Evolutionary conservation across 306 rosid species (phyloP).

Genomic region (Prunus dulcis): DNA sequence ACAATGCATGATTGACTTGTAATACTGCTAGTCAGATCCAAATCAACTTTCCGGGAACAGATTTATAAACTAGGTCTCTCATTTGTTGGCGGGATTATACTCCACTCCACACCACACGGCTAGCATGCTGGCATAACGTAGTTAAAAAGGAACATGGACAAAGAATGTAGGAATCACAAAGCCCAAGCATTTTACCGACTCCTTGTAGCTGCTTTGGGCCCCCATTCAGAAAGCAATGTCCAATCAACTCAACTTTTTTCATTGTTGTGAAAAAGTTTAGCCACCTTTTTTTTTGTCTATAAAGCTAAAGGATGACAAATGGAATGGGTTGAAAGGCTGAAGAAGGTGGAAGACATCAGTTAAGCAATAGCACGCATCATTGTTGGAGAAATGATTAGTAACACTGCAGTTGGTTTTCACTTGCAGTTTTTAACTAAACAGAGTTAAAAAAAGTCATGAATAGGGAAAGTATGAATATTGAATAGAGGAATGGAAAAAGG

Average conservation of each 20-base stretch:
- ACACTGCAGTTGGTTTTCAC: no score
- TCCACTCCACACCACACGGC: not conserved
- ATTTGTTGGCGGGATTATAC: not conserved
- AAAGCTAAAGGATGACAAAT: not conserved
- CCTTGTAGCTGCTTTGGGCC: not conserved
- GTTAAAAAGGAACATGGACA: conserved; percentile 4
- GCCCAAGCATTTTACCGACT: not conserved
- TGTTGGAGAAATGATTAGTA: not conserved
- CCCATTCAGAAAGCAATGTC: conserved; percentile 23
- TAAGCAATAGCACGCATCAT: not conserved
- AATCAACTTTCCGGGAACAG: no score
- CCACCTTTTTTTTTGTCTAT: not conserved
- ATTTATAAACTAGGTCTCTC: not conserved
- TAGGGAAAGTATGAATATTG: no score
- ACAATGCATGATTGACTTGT: no score
- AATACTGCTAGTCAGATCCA: no score
- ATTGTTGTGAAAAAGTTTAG: conserved; percentile 37
- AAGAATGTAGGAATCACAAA: not conserved
- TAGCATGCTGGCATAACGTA: no score
- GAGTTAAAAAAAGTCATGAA: no score
- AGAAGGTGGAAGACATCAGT: not conserved
- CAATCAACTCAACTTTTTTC: conserved; percentile 17
- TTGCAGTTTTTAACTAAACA: no score
- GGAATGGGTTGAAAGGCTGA: not conserved
- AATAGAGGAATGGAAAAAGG: no score